Evolutionary conservation across 257 asterid genomes (phyloP).

Genomic region (Sherardia arvensis): DNA sequence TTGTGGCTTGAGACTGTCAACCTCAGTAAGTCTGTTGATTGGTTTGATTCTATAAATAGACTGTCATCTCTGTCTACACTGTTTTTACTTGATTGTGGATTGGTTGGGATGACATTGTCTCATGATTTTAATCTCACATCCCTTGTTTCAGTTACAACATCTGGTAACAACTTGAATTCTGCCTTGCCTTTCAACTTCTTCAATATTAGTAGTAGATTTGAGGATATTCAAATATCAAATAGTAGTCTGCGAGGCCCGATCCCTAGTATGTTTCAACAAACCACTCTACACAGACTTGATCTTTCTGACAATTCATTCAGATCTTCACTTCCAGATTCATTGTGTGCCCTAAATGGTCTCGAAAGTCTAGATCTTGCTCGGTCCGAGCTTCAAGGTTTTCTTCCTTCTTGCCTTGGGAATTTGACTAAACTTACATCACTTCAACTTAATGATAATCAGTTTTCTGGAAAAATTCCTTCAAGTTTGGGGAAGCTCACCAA

Average conservation of each 20-base stretch:
- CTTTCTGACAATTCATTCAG: neutral
- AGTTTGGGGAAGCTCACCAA: neutral
- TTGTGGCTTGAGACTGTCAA: neutral
- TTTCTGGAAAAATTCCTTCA: neutral
- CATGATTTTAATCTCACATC: slow-evolving; percentile 12
- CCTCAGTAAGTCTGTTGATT: neutral
- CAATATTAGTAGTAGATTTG: neutral
- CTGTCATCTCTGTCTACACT: slow-evolving; percentile 7
- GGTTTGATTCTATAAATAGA: slow-evolving; percentile 12
- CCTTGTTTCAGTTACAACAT: slow-evolving; percentile 9
- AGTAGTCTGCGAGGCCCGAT: neutral
- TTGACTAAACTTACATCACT: neutral
- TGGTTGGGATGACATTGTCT: neutral
- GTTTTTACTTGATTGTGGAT: neutral
- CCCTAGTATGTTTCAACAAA: neutral
- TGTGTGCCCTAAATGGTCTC: neutral
- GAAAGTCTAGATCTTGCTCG: neutral
- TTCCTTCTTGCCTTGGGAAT: neutral
- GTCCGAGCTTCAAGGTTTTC: neutral
- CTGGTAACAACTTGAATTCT: slow-evolving; percentile 6
- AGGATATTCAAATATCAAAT: neutral
- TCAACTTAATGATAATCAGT: neutral
- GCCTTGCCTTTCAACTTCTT: slow-evolving; percentile 9
- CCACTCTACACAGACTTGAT: neutral
- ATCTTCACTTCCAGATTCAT: neutral